Evolutionary conservation across 768 basidiomycete genomes (phyloP).

Genomic region (Leccinum obscurum): DNA sequence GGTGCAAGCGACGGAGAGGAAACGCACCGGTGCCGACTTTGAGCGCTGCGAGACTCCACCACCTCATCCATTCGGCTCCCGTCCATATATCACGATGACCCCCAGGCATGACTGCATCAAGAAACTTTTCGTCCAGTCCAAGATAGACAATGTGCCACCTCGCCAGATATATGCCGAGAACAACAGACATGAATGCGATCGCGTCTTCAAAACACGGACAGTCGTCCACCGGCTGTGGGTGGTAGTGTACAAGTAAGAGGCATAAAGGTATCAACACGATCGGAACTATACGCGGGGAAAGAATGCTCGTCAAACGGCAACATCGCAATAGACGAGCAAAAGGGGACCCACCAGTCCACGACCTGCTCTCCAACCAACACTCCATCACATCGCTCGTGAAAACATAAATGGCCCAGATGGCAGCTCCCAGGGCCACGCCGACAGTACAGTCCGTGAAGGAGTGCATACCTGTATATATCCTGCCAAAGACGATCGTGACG

Average conservation of each 20-base stretch:
- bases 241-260: constrained; percentile 78
- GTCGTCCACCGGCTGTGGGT: constrained; percentile 93
- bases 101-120: constrained; percentile 53
- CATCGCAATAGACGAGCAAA: constrained; percentile 18
- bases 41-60: constrained; percentile 38
- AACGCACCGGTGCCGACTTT: constrained; percentile 40
- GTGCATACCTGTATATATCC: constrained; percentile 89
- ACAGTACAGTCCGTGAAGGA: constrained; percentile 72
- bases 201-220: constrained; percentile 99
- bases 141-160: constrained; percentile 58
- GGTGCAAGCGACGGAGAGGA: not conserved
- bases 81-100: constrained; percentile 44
- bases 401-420: constrained; percentile 55
- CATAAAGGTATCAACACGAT: constrained; percentile 59
- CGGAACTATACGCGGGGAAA: constrained; percentile 45
- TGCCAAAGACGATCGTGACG: constrained; percentile 73
- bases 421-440: constrained; percentile 64
- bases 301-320: constrained; percentile 13
- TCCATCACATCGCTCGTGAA: constrained; percentile 41
- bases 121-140: constrained; percentile 38
- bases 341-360: constrained; percentile 35
- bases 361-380: constrained; percentile 38
- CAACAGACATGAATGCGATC: constrained; percentile 86
- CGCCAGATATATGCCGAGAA: constrained; percentile 69
- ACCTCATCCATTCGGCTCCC: constrained; percentile 34